Conservation (phyloP, 371 early-diverging fungal species). For the Chytridiales sp. region DNA sequence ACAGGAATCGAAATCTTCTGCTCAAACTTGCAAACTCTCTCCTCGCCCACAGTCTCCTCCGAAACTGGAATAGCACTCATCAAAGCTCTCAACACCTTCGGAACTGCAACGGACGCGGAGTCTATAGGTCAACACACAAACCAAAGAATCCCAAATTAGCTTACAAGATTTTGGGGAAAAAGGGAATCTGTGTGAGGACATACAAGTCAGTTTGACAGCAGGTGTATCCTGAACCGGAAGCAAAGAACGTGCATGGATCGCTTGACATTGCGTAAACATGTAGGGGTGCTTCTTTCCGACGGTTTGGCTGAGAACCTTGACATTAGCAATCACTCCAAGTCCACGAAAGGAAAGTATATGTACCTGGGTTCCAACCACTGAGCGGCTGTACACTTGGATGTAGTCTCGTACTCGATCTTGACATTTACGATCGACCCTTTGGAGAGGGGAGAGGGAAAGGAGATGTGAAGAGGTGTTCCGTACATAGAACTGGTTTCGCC, state of each 20-base stretch:
- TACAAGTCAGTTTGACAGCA: conserved; percentile 75
- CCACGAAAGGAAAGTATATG: background rate
- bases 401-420: conserved; percentile 77
- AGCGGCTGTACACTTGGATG: conserved; percentile 76
- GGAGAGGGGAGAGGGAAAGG: conserved; percentile 42
- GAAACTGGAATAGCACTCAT: conserved; percentile 45
- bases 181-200: background rate
- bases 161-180: no score
- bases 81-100: conserved; percentile 64
- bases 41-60: conserved; percentile 23
- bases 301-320: conserved; percentile 63
- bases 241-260: conserved; percentile 91
- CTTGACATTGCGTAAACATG: conserved; percentile 93
- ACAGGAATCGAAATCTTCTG: conserved; percentile 46
- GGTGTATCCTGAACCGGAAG: conserved; percentile 89
- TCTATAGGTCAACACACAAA: no score
- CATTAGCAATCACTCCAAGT: no score
- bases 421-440: conserved; percentile 45
- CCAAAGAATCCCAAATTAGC: no score
- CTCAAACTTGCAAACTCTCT: conserved; percentile 39
- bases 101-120: conserved; percentile 71
- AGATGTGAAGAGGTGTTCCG: conserved; percentile 52
- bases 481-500: no score
- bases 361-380: conserved; percentile 88
- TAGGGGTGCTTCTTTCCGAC: conserved; percentile 92